A percentile compares a stretch with the other conserved stretches of the same genome.
Evolutionary conservation across 2,329 filamentous ascomycete species (phyloP).

Genomic region (Apiospora kogelbergensis): DNA sequence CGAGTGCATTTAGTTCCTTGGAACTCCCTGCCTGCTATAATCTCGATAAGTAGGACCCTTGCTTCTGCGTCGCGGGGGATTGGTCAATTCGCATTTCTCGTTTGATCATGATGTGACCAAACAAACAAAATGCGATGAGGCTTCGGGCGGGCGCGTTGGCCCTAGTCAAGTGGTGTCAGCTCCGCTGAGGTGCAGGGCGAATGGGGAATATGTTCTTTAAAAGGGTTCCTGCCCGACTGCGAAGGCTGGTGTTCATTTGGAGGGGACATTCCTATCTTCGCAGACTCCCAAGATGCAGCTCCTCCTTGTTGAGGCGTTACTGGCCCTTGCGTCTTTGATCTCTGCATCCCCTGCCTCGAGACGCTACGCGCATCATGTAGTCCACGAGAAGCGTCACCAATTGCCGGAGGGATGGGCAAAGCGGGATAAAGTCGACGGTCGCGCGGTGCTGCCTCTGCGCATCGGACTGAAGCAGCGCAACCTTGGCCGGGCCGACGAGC

Average conservation of each 20-base stretch:
- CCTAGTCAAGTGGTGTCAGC: background rate
- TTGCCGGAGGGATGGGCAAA: background rate
- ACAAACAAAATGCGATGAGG: background rate
- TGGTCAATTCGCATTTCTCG: background rate
- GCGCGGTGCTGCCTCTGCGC: constrained; percentile 7
- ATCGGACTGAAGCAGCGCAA: constrained; percentile 11
- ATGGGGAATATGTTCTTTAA: background rate
- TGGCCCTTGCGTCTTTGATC: background rate
- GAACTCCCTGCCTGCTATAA: background rate
- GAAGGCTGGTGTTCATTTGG: background rate
- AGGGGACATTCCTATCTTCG: background rate
- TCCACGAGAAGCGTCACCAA: background rate
- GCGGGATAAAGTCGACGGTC: background rate
- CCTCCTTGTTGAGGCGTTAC: background rate
- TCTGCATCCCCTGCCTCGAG: background rate
- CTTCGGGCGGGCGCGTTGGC: background rate
- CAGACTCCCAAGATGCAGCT: background rate
- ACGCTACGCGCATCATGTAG: background rate
- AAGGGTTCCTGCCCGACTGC: background rate
- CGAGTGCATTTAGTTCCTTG: background rate
- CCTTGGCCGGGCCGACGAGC: background rate
- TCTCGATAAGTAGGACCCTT: background rate
- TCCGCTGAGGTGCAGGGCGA: background rate
- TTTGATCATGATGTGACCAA: background rate
- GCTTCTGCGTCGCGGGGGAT: background rate